These are phyloP conservation scores for Taphrina flavorubra DNA, from an alignment of 1,139 yeast species.

Conservation along the genomic window DNA sequence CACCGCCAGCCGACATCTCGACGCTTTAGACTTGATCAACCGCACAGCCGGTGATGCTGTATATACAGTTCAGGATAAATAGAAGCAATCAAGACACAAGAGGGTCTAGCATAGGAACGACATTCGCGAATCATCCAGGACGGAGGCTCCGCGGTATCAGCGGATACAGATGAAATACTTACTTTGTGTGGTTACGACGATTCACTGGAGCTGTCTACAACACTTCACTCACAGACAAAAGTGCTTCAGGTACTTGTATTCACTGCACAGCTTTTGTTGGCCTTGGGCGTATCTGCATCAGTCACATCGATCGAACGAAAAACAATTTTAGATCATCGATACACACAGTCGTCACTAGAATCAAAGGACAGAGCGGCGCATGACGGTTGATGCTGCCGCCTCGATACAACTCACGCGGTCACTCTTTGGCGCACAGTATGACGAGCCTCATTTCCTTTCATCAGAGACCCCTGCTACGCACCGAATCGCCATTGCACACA, in stretches of 20 bases:
- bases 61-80: no score
- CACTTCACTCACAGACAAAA: neutral
- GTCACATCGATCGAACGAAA: no score
- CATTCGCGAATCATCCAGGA: no score
- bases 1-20: constrained; percentile 30
- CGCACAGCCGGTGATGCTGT: no score
- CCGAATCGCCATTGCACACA: constrained; percentile 36
- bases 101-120: no score
- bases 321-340: no score
- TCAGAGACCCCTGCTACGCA: constrained; percentile 5
- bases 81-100: no score
- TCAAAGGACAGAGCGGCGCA: neutral
- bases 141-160: constrained; percentile 12
- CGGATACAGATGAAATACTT: constrained; percentile 2
- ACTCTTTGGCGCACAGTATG: constrained; percentile 14
- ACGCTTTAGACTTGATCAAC: no score
- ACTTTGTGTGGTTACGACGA: neutral
- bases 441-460: constrained; percentile 18
- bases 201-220: neutral
- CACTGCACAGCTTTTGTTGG: neutral
- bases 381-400: constrained; percentile 16
- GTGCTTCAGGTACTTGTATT: neutral
- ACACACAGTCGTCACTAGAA: no score
- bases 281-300: neutral
- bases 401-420: constrained; percentile 17